Evolutionary conservation across 441 rosid species (phyloP), one percentile per base, ranked within the genome.

Genomic region (Mallotus japonicus): DNA sequence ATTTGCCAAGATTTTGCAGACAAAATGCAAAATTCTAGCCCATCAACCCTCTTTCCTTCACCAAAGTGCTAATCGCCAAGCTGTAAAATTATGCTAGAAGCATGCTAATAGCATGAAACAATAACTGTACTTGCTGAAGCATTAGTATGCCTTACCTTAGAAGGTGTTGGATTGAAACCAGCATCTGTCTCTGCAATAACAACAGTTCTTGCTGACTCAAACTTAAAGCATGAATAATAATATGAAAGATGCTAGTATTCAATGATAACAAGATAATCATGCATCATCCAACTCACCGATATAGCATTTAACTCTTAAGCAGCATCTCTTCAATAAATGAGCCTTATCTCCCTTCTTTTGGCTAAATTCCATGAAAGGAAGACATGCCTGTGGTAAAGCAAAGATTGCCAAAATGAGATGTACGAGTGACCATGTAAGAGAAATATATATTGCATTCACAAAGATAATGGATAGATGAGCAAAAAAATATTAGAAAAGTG

Each of bases 111-210:
- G 22, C 10, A 55, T 55, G 5, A 55, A n/a, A 55, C 15, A 37
- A 37, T 57, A 67, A 17, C 19, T 11, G 47, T 4, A 37, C 34
- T 60, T 51, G 10, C 22, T 37, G 24, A 3, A 1, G 16, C 60
- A 75, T 62, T 34, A 40, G 28, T 4, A 24, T 71, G 40, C 67
- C 77, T 75, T 77, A 87, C 96, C 86, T 92, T 92, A 15, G 89
- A 84, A n/a, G 87, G 87, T 17, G 88, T 87, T n/a, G 96, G 95
- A 76, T 55, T 85, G 74, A 90, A 92, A 59, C 96, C 97, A 57
- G 89, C 93, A 84, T 92, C 98, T 70, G 88, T 83, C 28, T 92
- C 96, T 90, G 88, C 83, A 81, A 75, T 65, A 70, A 79, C 66
- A 74, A 65, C 12, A 54, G 44, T n/a, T 22, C 32, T 62, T 20